Conservation (phyloP, 192 early-diverging fungal genomes). For the Coemansia sp. region DNA sequence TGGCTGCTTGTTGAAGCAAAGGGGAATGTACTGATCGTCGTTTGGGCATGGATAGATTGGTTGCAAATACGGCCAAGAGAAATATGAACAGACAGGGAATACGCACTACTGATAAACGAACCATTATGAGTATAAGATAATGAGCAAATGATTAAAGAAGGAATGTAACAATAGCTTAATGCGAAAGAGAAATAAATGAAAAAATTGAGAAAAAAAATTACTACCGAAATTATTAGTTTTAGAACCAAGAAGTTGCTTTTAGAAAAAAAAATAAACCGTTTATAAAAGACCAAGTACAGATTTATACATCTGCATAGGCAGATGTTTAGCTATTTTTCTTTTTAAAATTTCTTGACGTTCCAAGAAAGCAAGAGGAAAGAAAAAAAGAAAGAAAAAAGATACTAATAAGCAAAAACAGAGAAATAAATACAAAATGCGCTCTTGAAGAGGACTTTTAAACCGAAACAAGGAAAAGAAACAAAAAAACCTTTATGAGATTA, state of each 20-base stretch:
- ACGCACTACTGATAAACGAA: conserved; percentile 25
- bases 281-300: conserved; percentile 3
- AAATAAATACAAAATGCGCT: not conserved
- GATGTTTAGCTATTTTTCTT: not conserved
- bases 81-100: conserved; percentile 28
- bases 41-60: conserved; percentile 16
- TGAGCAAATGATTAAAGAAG: not conserved
- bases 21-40: conserved; percentile 13
- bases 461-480: not conserved
- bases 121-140: conserved; percentile 9
- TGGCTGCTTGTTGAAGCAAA: conserved; percentile 5
- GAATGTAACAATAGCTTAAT: not conserved
- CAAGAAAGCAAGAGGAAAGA: not conserved
- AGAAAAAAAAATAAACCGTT: not conserved
- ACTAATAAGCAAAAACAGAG: conserved; percentile 1
- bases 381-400: conserved; percentile 9
- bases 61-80: conserved; percentile 35
- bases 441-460: not conserved
- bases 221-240: not conserved
- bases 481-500: not conserved
- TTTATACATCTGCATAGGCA: not conserved
- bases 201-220: conserved; percentile 5
- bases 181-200: conserved; percentile 3
- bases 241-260: too few species aligned
- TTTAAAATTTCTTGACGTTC: not conserved